Base-by-base conservation (phyloP, 495 filamentous ascomycete species). In the Hypoxylon fuscum region DNA sequence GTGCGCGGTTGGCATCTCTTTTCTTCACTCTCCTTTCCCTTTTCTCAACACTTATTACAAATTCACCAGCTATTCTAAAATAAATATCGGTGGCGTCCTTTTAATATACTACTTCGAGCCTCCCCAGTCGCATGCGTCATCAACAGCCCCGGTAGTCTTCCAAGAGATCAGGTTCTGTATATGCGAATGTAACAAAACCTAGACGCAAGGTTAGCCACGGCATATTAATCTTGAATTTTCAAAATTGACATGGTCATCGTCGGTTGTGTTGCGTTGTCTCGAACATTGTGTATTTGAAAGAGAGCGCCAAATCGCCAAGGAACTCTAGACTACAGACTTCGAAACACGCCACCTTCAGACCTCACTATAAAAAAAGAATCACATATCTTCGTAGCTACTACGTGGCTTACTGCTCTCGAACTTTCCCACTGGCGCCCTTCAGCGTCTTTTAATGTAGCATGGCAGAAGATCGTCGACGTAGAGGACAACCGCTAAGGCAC, bases 381-480 rank as follows among this genome's bases (percentile, higher is more conserved):
- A 45, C 35, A 9, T 38, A 45, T 42, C 40, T 41, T 55, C 31
- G 21, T 48, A 50, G 52, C 27, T 55, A 38, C 43, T 49, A 27
- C 47, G 63, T 53, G 57, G 56, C 50, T 54, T 50, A 23, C 38
- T 41, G 38, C 49, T 48, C 55, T 54, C 62, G 58, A 60, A 51
- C 27, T 7, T 40, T 44, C 57, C 41, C 46, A 45, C 66, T 69
- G 69, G 66, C 69, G 69, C 63, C 56, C 27, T 40, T 17, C 41
- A 53, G 59, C 66, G 69, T 64, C 60, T 29, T 25, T 60, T 62
- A 62, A 53, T 55, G 61, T 65, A 77, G 68, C 54, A 81, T 81
- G 76, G 75, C 74, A 68, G 75, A 78, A 70, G 73, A 78, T 37
- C 75, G 64, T 56, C 68, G 62, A 51, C 65, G 71, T 72, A 69